phyloP scores from a whole-genome alignment of 2,329 filamentous ascomycete genomes.

The Salinomyces thailandicus region DNA sequence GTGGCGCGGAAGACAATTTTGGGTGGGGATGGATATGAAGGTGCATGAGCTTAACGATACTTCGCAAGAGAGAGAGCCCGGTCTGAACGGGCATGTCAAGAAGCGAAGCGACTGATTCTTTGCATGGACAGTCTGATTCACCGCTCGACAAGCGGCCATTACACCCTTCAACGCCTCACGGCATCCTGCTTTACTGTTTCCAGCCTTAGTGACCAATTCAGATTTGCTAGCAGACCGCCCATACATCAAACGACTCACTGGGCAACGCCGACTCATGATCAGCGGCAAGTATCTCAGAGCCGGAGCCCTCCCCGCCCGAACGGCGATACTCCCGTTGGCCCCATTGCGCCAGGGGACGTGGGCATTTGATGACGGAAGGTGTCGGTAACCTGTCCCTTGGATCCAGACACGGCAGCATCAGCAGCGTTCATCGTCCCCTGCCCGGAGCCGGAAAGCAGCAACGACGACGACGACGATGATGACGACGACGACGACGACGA shows the following conservation, averaged over 20 bases:
- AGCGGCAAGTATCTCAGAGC: too few species aligned
- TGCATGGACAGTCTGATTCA: too few species aligned
- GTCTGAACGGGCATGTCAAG: background rate
- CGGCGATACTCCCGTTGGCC: background rate
- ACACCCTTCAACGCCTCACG: too few species aligned
- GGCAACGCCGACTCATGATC: too few species aligned
- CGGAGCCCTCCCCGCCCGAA: background rate
- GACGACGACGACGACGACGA: too few species aligned
- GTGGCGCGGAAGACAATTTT: conserved; percentile 78
- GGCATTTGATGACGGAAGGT: background rate
- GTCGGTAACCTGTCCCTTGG: background rate
- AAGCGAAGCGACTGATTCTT: background rate
- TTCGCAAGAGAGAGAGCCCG: background rate
- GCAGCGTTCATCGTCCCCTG: too few species aligned
- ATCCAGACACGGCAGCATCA: background rate
- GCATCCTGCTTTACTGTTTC: background rate
- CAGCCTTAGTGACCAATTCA: background rate
- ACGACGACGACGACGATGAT: conserved; percentile 1
- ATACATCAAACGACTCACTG: background rate
- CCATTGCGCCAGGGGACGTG: background rate
- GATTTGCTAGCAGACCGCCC: background rate
- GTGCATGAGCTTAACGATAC: conserved; percentile 45
- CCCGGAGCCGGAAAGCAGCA: background rate
- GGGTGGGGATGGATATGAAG: conserved; percentile 73
- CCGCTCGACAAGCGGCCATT: too few species aligned